These are phyloP conservation scores for Pestalotiopsis sp. DNA, from an alignment of 2,329 filamentous ascomycete genomes.

Conservation along the genomic window DNA sequence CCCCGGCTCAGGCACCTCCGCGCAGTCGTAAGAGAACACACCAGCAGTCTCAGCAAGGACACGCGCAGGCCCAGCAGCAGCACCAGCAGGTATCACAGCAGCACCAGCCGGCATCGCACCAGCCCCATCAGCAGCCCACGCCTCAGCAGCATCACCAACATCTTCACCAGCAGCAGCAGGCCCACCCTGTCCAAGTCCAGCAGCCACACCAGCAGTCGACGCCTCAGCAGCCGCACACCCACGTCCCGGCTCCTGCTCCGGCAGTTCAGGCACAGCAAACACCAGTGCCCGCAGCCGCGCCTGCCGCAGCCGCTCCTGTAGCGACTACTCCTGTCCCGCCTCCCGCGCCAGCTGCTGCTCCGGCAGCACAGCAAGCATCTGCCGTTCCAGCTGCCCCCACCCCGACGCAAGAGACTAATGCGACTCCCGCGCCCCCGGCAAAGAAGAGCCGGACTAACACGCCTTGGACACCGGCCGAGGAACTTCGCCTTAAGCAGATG, in stretches of 20 bases:
- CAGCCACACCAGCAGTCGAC: conserved; percentile 28
- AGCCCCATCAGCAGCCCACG: conserved; percentile 29
- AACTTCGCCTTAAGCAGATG: conserved; percentile 91
- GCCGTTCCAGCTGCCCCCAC: conserved; percentile 28
- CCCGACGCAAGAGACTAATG: conserved; percentile 34
- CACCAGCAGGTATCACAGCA: conserved; percentile 24
- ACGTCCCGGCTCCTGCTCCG: conserved; percentile 13
- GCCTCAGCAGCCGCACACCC: conserved; percentile 30
- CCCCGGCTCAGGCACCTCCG: conserved; percentile 31
- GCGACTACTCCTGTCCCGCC: conserved; percentile 26
- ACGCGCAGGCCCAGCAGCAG: conserved; percentile 25
- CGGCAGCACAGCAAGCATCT: conserved; percentile 31
- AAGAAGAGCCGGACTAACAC: conserved; percentile 99
- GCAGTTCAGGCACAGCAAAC: conserved; percentile 25
- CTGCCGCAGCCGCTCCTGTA: conserved; percentile 25
- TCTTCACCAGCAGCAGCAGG: conserved; percentile 28
- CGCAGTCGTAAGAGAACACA: conserved; percentile 34
- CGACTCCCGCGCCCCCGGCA: conserved; percentile 49
- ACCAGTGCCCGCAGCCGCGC: conserved; percentile 28
- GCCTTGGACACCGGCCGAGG: conserved; percentile 94
- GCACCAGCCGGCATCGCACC: conserved; percentile 26
- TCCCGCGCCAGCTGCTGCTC: conserved; percentile 29
- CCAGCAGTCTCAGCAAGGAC: conserved; percentile 24
- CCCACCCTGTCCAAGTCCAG: conserved; percentile 31
- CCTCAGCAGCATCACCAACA: conserved; percentile 27